A percentile compares a stretch with the other conserved stretches of the same genome.
Evolutionary conservation across 2,329 filamentous ascomycete genomes (phyloP).

Genomic region (Cladorrhinum sp.): DNA sequence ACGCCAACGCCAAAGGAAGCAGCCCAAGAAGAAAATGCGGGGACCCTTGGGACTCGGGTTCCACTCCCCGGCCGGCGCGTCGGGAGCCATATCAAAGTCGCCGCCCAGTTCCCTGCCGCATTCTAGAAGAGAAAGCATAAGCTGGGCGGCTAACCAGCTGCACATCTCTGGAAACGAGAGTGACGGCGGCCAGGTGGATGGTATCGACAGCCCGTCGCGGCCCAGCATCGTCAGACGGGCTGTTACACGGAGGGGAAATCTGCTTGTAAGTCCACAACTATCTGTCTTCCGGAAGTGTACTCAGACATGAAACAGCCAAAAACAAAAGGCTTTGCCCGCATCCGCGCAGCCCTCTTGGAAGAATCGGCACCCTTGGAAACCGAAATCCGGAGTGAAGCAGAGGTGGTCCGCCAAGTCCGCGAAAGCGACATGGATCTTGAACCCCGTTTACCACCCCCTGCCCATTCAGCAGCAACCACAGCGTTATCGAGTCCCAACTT

Average conservation of each 20-base stretch:
- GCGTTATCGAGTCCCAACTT: slow-evolving; percentile 68
- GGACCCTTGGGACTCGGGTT: slow-evolving; percentile 51
- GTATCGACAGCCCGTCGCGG: slow-evolving; percentile 42
- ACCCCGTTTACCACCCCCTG: slow-evolving; percentile 37
- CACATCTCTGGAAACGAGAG: slow-evolving; percentile 80
- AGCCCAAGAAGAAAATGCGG: slow-evolving; percentile 54
- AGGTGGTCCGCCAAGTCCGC: slow-evolving; percentile 91
- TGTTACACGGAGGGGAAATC: slow-evolving; percentile 83
- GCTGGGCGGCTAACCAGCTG: slow-evolving; percentile 83
- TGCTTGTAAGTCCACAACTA: slow-evolving; percentile 60
- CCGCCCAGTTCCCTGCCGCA: slow-evolving; percentile 57
- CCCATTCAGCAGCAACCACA: slow-evolving; percentile 51
- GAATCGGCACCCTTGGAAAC: slow-evolving; percentile 84
- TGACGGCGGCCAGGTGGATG: slow-evolving; percentile 51
- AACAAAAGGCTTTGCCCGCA: slow-evolving; percentile 91
- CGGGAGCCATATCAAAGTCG: slow-evolving; percentile 58
- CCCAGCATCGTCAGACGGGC: slow-evolving; percentile 73
- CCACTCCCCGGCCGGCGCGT: slow-evolving; percentile 36
- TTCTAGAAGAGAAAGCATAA: slow-evolving; percentile 80
- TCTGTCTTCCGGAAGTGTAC: neutral
- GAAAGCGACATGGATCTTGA: slow-evolving; percentile 75
- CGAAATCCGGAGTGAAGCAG: slow-evolving; percentile 85
- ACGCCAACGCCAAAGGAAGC: slow-evolving; percentile 67
- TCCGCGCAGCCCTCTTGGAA: slow-evolving; percentile 83
- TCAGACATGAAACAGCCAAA: slow-evolving; percentile 63